Percentiles rank a stretch among this genome's conserved stretches.
These are phyloP conservation scores for Biscogniauxia sp. DNA, from an alignment of 2,329 filamentous ascomycete genomes.

Conservation along the genomic window DNA sequence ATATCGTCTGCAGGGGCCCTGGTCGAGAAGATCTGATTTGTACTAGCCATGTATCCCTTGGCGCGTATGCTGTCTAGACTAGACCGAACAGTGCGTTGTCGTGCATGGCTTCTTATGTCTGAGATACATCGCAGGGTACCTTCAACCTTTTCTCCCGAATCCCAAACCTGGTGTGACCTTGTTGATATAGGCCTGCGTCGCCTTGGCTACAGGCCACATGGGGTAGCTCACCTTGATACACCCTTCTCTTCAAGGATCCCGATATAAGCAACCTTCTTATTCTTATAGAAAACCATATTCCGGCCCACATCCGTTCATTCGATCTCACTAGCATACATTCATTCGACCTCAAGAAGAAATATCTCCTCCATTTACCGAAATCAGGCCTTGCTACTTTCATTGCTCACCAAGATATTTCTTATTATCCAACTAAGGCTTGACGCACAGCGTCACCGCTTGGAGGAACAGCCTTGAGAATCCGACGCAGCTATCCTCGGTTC, in stretches of 20 bases:
- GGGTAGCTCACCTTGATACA: conserved; percentile 16
- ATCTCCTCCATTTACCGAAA: background rate
- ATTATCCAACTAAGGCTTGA: background rate
- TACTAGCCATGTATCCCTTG: conserved; percentile 22
- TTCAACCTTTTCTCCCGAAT: conserved; percentile 20
- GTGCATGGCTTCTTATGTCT: conserved; percentile 22
- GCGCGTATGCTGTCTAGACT: conserved; percentile 26
- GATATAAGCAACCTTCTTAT: conserved; percentile 18
- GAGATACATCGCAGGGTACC: conserved; percentile 27
- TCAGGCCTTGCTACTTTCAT: background rate
- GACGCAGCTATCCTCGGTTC: background rate
- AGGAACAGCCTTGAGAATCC: background rate
- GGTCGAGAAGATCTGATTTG: conserved; percentile 5
- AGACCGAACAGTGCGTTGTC: conserved; percentile 24
- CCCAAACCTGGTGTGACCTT: conserved; percentile 20
- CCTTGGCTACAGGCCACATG: conserved; percentile 14
- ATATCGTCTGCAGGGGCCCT: conserved; percentile 13
- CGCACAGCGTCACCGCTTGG: background rate
- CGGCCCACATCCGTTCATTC: conserved; percentile 14
- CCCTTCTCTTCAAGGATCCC: conserved; percentile 14
- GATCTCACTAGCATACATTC: conserved; percentile 4
- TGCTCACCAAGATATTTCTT: background rate
- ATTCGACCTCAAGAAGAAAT: background rate
- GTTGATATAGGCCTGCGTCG: conserved; percentile 19
- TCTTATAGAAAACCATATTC: conserved; percentile 23